Evolutionary conservation across 306 rosid genomes (phyloP), one percentile per base, ranked within the genome.

Genomic region (Quercus robur): DNA sequence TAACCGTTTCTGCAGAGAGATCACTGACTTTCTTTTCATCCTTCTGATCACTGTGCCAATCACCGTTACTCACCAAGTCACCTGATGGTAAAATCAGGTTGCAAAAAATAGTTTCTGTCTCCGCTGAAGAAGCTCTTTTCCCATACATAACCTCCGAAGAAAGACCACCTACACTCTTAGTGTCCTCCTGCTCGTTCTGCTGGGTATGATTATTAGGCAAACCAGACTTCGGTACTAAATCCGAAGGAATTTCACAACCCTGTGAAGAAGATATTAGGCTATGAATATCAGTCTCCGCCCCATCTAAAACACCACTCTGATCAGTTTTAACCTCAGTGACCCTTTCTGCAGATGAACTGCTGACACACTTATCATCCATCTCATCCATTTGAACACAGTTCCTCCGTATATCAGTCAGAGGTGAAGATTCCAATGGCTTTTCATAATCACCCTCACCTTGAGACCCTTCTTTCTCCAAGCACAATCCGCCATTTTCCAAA

Each of bases 131-230:
- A 75, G 79, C 88, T 76, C 76, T 76, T 75, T 82, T 86, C 75
- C 57, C 74, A 35, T 77, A 77, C 30, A 69, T 74, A 73, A 38
- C 81, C 85, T 68, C 85, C 31, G 52, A 77, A 76, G 75, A 80
- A 56, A 85, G 73, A 63, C 72, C 85, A 73, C 58, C 86, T 31
- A 72, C 68, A 55, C 78, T 75, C 78, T 78, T 70, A 73, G 77
- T 17, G 55, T 81, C 86, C 84, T 85, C 91, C 87, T 33, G 85
- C 79, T 88, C 86, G 15, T 77, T 78, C 77, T 75, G 71, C 61
- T 74, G 89, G 78, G 68, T 38, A 82, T 56, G 85, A 70, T 83
- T 78, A 71, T 79, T 82, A 52, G 74, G 76, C 67, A 73, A 77
- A 70, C 70, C 85, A 70, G 78, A 31, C 55, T 21, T 30, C 17